Evolutionary conservation across 129 eudicot genomes (phyloP).

Genomic region (Artemisia tridentata): DNA sequence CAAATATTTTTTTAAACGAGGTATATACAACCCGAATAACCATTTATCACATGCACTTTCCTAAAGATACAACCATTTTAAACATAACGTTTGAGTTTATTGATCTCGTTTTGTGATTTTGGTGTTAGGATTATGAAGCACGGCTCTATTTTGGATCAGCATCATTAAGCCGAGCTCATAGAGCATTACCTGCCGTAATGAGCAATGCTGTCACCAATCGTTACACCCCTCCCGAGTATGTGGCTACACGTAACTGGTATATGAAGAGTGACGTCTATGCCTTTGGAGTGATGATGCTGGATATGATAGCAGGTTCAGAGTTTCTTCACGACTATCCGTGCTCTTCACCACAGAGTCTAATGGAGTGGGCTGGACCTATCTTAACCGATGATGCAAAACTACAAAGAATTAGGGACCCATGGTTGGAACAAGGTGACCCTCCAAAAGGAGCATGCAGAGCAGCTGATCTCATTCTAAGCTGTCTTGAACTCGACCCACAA

Average conservation of each 20-base stretch:
- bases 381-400: constrained; percentile 20
- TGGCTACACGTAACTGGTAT: constrained; percentile 22
- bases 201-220: constrained; percentile 11
- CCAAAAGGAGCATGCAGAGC: constrained; percentile 23
- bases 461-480: constrained; percentile 26
- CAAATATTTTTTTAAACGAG: constrained; percentile 49
- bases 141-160: constrained; percentile 27
- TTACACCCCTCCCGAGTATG: constrained; percentile 23
- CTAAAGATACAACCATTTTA: not conserved
- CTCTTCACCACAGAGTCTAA: constrained; percentile 8
- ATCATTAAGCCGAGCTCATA: constrained; percentile 1
- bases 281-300: constrained; percentile 43
- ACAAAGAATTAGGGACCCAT: constrained; percentile 28
- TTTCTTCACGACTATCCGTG: constrained; percentile 4
- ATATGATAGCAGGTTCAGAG: constrained; percentile 29
- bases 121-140: constrained; percentile 21
- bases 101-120: not conserved
- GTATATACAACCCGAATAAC: constrained; percentile 3
- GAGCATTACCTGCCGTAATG: constrained; percentile 3
- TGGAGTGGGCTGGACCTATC: constrained; percentile 21
- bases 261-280: constrained; percentile 42
- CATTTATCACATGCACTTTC: not conserved
- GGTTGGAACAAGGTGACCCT: constrained; percentile 27
- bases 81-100: not conserved
- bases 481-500: constrained; percentile 27